A percentile compares a stretch with the other conserved stretches of the same genome.
phyloP scores from a whole-genome alignment of 441 rosid genomes.

The Melastoma candidum region DNA sequence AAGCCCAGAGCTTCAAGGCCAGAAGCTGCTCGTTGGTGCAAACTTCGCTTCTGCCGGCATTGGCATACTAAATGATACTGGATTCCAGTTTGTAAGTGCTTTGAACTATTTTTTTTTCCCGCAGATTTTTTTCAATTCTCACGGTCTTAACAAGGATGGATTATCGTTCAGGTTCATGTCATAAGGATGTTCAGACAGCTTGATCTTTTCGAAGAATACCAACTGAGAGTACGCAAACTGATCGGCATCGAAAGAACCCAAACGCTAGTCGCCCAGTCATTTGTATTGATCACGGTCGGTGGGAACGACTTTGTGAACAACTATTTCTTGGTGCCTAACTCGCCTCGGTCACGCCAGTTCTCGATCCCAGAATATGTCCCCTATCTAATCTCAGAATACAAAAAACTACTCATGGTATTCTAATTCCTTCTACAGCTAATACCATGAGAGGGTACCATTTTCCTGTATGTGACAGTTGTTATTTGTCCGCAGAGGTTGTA shows the following conservation, averaged over 20 bases:
- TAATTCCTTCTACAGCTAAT: neutral
- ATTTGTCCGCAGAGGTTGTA: slow-evolving; percentile 38
- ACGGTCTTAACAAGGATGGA: neutral
- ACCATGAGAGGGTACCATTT: neutral
- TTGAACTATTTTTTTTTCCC: slow-evolving; percentile 1
- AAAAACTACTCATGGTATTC: slow-evolving; percentile 48
- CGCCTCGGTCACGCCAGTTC: slow-evolving; percentile 81
- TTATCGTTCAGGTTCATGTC: slow-evolving; percentile 46
- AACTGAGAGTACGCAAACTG: slow-evolving; percentile 41
- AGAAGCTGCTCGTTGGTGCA: slow-evolving; percentile 72
- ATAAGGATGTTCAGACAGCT: slow-evolving; percentile 56
- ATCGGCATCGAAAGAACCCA: slow-evolving; percentile 50
- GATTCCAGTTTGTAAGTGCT: slow-evolving; percentile 67
- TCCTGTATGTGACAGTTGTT: neutral
- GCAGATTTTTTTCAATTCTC: neutral
- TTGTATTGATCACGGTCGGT: slow-evolving; percentile 70
- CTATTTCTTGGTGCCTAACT: slow-evolving; percentile 73
- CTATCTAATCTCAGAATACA: slow-evolving; percentile 72
- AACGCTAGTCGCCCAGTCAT: slow-evolving; percentile 47
- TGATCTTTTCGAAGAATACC: slow-evolving; percentile 68
- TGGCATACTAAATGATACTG: slow-evolving; percentile 92
- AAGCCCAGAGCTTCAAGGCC: slow-evolving; percentile 58
- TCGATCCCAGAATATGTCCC: slow-evolving; percentile 63
- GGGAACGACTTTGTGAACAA: slow-evolving; percentile 95
- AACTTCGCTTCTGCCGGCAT: slow-evolving; percentile 97